A percentile compares a stretch with the other conserved stretches of the same genome.
Evolutionary conservation across 495 filamentous ascomycete species (phyloP).

Genomic region (Neurospora hispaniola): DNA sequence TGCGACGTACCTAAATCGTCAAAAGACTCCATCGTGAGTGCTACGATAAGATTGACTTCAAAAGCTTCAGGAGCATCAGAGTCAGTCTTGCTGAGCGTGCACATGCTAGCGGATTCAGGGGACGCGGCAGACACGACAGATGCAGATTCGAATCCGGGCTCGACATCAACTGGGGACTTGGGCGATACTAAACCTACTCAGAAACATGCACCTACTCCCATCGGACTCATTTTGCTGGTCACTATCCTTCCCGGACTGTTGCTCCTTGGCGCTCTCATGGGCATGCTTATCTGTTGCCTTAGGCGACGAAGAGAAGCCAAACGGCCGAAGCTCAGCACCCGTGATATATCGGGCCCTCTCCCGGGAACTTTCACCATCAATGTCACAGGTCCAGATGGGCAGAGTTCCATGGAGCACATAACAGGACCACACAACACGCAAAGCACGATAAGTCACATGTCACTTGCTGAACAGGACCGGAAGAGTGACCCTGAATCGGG

Average conservation of each 20-base stretch:
- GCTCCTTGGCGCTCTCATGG: conserved; percentile 4
- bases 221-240: conserved; percentile 12
- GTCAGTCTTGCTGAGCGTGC: conserved; percentile 40
- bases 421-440: background rate
- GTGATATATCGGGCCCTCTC: conserved; percentile 33
- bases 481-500: background rate
- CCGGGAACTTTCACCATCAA: conserved; percentile 27
- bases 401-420: background rate
- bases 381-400: background rate
- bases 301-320: conserved; percentile 10
- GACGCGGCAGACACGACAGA: conserved; percentile 6
- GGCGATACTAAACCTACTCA: background rate
- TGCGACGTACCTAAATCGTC: conserved; percentile 48
- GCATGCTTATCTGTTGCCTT: conserved; percentile 15
- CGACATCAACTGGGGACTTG: background rate
- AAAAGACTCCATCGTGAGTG: conserved; percentile 24
- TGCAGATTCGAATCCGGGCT: background rate
- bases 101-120: conserved; percentile 24
- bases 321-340: conserved; percentile 8
- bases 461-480: background rate
- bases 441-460: background rate
- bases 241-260: conserved; percentile 12
- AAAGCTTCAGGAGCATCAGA: conserved; percentile 31
- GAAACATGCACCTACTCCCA: background rate
- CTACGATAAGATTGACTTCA: conserved; percentile 43